Evolutionary conservation across 1,284 basidiomycete genomes (phyloP), one percentile per base, ranked within the genome.

Genomic region (Marasmius fiardii): DNA sequence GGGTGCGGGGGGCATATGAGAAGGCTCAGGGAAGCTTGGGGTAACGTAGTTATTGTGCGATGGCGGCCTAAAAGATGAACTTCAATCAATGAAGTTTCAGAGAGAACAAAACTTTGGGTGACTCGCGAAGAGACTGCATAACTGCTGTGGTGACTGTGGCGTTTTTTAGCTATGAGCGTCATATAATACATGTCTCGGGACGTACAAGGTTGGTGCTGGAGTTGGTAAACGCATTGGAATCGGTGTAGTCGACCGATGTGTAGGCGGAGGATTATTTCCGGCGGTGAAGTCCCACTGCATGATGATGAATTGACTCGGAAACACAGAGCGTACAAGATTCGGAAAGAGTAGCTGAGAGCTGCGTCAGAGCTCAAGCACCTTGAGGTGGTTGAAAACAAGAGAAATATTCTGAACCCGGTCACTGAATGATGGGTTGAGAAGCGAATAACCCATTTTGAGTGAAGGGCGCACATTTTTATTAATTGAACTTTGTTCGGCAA

Each of bases 271-370:
- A 20, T 49, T 49, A n/a, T 49, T 49, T 33, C 47, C 47, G 6
- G 47, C 47, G 4, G 47, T 49, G 14, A 49, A 49, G 18, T 49
- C 47, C 47, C 47, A 49, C 8, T 8, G 18, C 28, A 49, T 49
- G 21, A 20, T 49, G 12, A 14, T 10, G 16, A 14, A 24, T 26
- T 8, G 28, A 47, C n/a, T n/a, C 28, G 10, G 28, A 31, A 10
- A 31, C 11, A 20, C 39, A 16, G 39, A 41, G 16, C 35, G 12
- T 12, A n/a, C 35, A 37, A n/a, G 35, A 37, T 37, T 12, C 35
- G 12, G 35, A 37, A n/a, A 5, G 35, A 37, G 34, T 35, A 35
- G 35, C 35, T 12, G 35, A 12, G 35, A 11, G n/a, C 35, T n/a
- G 35, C 12, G 35, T 37, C 12, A 37, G n/a, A n/a, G 35, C 35